Percentiles rank a stretch among this genome's conserved stretches.
phyloP scores from a whole-genome alignment of 768 basidiomycete genomes.

The Epithele typhae region DNA sequence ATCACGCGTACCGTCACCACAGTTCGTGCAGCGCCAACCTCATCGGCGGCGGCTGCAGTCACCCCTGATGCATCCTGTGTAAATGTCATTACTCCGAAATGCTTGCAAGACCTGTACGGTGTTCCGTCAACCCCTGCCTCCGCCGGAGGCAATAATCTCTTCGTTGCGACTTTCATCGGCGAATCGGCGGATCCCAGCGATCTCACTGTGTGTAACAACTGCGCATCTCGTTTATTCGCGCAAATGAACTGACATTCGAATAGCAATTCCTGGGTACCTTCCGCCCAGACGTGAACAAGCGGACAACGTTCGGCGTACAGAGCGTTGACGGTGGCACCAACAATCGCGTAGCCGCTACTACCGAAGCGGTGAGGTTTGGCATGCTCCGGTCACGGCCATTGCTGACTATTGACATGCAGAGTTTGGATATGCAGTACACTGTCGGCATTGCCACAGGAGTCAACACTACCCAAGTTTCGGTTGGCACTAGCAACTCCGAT shows the following conservation, averaged over 20 bases:
- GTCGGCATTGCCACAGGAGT: conserved; percentile 27
- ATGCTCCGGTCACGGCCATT: too few relatives aligned
- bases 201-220: conserved; percentile 29
- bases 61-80: conserved; percentile 22
- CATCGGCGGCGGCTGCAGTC: conserved; percentile 16
- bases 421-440: conserved; percentile 28
- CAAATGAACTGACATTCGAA: conserved; percentile 19
- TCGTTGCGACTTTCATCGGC: conserved; percentile 27
- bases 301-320: conserved; percentile 17
- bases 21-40: conserved; percentile 20
- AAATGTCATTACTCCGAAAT: conserved; percentile 23
- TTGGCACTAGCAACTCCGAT: conserved; percentile 23
- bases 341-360: conserved; percentile 30
- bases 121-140: conserved; percentile 17
- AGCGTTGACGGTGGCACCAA: conserved; percentile 25
- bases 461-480: conserved; percentile 26
- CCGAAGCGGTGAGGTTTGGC: conserved; percentile 22
- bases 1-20: not conserved
- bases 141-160: conserved; percentile 20
- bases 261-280: conserved; percentile 21
- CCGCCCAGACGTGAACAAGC: conserved; percentile 17
- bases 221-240: not conserved
- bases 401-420: conserved; percentile 9
- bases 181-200: conserved; percentile 26
- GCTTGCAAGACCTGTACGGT: conserved; percentile 29